Conservation (phyloP, 257 asterid genomes). For the Galeopsis tetrahit region DNA sequence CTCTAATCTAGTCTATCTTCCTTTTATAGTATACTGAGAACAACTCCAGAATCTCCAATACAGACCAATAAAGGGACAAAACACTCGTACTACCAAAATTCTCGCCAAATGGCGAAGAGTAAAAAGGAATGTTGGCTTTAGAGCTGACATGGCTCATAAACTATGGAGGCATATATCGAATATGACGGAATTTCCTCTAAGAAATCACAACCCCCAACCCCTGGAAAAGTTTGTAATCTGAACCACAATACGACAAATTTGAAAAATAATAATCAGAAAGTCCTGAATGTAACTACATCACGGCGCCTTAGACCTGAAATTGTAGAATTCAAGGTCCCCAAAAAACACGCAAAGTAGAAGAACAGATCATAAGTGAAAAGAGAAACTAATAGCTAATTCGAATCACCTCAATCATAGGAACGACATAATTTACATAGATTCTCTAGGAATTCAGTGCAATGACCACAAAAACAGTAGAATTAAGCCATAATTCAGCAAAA, state of each 20-base stretch:
- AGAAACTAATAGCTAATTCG: neutral
- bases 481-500: constrained; percentile 36
- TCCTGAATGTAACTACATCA: constrained; percentile 1
- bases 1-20: neutral
- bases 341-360: constrained; percentile 5
- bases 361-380: constrained; percentile 11
- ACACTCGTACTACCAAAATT: neutral
- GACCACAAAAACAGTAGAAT: constrained; percentile 22
- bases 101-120: neutral
- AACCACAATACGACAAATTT: neutral
- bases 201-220: neutral
- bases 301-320: constrained; percentile 9
- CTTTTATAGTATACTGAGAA: neutral
- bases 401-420: constrained; percentile 22
- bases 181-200: neutral
- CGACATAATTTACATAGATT: neutral
- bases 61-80: neutral
- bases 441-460: constrained; percentile 2
- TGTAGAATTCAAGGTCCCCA: neutral
- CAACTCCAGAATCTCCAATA: constrained; percentile 12
- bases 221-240: neutral
- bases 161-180: constrained; percentile 2
- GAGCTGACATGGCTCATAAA: neutral
- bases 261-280: neutral
- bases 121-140: constrained; percentile 4